Conservation (phyloP, 306 rosid species). For the Cajanus cajan region DNA sequence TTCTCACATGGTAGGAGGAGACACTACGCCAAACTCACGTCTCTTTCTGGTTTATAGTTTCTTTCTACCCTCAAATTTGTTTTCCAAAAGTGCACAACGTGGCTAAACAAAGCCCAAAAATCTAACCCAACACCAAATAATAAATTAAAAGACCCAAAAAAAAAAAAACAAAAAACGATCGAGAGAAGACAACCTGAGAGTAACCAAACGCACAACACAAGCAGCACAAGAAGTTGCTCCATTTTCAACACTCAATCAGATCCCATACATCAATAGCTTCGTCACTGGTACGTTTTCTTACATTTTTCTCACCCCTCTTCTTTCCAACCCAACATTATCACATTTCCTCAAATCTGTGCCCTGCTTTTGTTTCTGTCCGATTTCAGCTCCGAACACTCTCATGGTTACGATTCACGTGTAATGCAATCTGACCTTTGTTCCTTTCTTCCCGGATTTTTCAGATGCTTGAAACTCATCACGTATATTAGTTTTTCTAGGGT, state of each 20-base stretch:
- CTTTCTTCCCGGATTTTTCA: background rate
- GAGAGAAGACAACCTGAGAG: background rate
- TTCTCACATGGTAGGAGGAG: no score
- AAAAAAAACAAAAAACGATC: background rate
- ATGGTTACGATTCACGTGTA: background rate
- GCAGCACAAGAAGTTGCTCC: background rate
- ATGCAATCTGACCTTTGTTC: background rate
- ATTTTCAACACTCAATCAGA: conserved; percentile 15
- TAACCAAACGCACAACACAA: background rate
- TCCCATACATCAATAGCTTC: conserved; percentile 18
- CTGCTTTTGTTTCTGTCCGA: background rate
- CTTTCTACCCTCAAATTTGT: background rate
- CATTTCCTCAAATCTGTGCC: background rate
- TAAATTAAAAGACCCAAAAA: background rate
- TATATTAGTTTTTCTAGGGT: background rate
- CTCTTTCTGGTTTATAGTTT: background rate
- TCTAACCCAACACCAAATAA: background rate
- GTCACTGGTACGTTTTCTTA: conserved; percentile 14
- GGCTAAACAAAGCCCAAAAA: conserved; percentile 25
- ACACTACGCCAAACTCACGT: background rate
- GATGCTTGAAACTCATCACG: background rate
- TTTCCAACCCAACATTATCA: background rate
- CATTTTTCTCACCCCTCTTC: background rate
- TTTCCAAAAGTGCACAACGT: conserved; percentile 16
- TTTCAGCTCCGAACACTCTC: conserved; percentile 6